Conservation (phyloP, 176 grass and related monocot species). For the Juncus inflexus region DNA sequence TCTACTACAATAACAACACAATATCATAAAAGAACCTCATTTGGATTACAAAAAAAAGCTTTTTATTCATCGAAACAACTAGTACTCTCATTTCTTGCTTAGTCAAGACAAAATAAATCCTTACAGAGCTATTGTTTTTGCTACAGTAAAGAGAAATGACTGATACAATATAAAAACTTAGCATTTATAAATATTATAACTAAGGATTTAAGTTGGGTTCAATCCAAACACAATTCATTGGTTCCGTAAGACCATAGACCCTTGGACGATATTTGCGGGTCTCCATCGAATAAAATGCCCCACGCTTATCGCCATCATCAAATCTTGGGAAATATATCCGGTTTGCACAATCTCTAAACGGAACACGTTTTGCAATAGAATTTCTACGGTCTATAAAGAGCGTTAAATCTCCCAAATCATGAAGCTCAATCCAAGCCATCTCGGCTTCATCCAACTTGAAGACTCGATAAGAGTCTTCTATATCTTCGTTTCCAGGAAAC, state of each 20-base stretch:
- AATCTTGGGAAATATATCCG: slow-evolving; percentile 8
- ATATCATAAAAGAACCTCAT: too few species aligned
- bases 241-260: not conserved
- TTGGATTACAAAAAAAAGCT: too few species aligned
- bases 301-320: not conserved
- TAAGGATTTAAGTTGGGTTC: not conserved
- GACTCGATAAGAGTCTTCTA: not conserved
- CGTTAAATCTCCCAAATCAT: slow-evolving; percentile 4
- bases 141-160: too few species aligned
- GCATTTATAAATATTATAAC: too few species aligned
- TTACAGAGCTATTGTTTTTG: too few species aligned
- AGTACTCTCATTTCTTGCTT: too few species aligned
- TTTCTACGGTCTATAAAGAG: slow-evolving; percentile 13
- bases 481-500: not conserved
- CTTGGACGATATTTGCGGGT: not conserved
- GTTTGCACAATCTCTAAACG: not conserved
- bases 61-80: too few species aligned
- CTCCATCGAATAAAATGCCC: not conserved
- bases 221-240: slow-evolving; percentile 18
- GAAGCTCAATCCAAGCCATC: slow-evolving; percentile 1
- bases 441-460: slow-evolving; percentile 7
- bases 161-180: too few species aligned
- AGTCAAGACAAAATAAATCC: too few species aligned
- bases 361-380: not conserved
- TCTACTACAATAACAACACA: too few species aligned